Evolutionary conservation across 257 asterid species (phyloP).

Genomic region (Verbascum thapsus): DNA sequence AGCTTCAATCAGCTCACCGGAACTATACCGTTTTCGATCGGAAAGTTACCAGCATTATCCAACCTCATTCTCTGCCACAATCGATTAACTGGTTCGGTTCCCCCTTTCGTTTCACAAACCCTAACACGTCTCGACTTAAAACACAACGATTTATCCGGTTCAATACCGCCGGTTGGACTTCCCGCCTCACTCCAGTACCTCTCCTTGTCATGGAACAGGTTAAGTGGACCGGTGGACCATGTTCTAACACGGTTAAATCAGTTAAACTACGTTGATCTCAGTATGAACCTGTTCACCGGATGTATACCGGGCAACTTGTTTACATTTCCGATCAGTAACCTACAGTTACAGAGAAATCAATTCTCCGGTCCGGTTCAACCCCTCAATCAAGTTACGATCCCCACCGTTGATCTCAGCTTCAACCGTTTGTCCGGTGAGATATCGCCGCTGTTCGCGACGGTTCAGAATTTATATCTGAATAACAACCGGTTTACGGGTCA

Average conservation of each 20-base stretch:
- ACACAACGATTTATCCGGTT: conserved; percentile 77
- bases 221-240: conserved; percentile 68
- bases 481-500: conserved; percentile 88
- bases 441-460: conserved; percentile 76
- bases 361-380: conserved; percentile 70
- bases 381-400: conserved; percentile 53
- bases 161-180: conserved; percentile 50
- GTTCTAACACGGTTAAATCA: conserved; percentile 45
- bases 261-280: conserved; percentile 71
- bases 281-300: conserved; percentile 80
- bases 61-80: conserved; percentile 75
- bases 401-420: conserved; percentile 79
- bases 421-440: conserved; percentile 77
- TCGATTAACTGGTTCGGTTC: conserved; percentile 64
- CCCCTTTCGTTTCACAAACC: conserved; percentile 54
- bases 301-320: conserved; percentile 56
- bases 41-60: conserved; percentile 57
- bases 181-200: conserved; percentile 75
- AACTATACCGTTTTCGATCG: conserved; percentile 55
- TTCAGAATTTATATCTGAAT: conserved; percentile 69
- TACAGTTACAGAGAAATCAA: conserved; percentile 75
- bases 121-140: conserved; percentile 79
- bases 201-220: conserved; percentile 73
- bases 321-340: conserved; percentile 56
- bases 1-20: conserved; percentile 74